These are phyloP conservation scores for Styphnolobium japonicum DNA, from an alignment of 306 rosid species.

Conservation along the genomic window DNA sequence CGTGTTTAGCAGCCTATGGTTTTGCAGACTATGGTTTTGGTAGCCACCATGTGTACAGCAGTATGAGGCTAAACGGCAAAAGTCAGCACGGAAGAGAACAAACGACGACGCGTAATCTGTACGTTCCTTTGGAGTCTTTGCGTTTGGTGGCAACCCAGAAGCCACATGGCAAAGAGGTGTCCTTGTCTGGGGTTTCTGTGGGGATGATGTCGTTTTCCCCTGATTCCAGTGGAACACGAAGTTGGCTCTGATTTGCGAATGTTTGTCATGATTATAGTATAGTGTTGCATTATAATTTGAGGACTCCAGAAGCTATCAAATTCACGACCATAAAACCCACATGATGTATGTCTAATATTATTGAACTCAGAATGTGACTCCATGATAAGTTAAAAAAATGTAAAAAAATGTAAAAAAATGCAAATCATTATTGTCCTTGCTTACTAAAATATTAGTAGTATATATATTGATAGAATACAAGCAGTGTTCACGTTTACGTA, in stretches of 20 bases:
- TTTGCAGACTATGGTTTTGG: no score
- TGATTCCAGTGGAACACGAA: background rate
- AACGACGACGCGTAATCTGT: background rate
- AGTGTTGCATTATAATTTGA: background rate
- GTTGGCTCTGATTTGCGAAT: background rate
- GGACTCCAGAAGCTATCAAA: background rate
- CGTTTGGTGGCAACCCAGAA: background rate
- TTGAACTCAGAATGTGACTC: background rate
- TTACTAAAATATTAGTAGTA: no score
- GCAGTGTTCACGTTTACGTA: no score
- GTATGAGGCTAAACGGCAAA: background rate
- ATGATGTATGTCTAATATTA: background rate
- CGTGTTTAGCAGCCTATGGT: background rate
- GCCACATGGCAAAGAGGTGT: background rate
- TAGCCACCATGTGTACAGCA: background rate
- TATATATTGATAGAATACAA: no score
- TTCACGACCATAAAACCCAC: conserved; percentile 8
- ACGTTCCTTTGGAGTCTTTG: background rate
- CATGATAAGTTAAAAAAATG: background rate
- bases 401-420: background rate
- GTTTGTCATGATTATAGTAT: background rate
- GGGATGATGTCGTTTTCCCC: background rate
- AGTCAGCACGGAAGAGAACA: background rate
- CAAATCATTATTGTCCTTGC: background rate
- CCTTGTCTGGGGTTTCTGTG: background rate